Percentiles rank a stretch among this genome's conserved stretches.
phyloP scores from a whole-genome alignment of 257 asterid species.

The Schizonepeta tenuifolia region DNA sequence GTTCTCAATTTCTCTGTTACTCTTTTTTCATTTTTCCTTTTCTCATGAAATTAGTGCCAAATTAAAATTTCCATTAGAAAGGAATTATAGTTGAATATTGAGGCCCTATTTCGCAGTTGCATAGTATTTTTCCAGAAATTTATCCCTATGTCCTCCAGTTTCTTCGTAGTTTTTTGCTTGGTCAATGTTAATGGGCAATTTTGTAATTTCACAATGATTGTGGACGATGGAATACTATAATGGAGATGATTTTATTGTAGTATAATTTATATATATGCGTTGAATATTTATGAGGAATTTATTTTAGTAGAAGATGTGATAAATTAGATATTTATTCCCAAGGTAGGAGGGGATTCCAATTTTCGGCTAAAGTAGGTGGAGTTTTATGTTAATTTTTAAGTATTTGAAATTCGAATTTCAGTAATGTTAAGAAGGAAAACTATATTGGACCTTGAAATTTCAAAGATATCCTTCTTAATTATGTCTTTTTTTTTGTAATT shows the following conservation, averaged over 20 bases:
- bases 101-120: neutral
- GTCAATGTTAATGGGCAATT: neutral
- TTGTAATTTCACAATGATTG: neutral
- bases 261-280: neutral
- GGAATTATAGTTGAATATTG: slow-evolving; percentile 32
- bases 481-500: too few species aligned
- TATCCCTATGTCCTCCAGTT: neutral
- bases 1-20: slow-evolving; percentile 37
- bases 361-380: slow-evolving; percentile 16
- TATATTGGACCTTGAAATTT: too few species aligned
- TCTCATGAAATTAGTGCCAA: slow-evolving; percentile 27
- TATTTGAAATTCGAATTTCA: neutral
- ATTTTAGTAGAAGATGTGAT: slow-evolving; percentile 3
- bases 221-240: neutral
- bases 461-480: too few species aligned
- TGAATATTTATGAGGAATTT: slow-evolving; percentile 15
- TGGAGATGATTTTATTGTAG: neutral
- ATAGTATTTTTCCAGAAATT: neutral
- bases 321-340: neutral
- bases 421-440: too few species aligned
- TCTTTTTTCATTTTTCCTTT: slow-evolving; percentile 26
- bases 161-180: too few species aligned
- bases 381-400: neutral
- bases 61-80: neutral
- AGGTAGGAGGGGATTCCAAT: neutral